Conservation (phyloP, 176 grass and related monocot genomes). For the Aegilops sharonensis region DNA sequence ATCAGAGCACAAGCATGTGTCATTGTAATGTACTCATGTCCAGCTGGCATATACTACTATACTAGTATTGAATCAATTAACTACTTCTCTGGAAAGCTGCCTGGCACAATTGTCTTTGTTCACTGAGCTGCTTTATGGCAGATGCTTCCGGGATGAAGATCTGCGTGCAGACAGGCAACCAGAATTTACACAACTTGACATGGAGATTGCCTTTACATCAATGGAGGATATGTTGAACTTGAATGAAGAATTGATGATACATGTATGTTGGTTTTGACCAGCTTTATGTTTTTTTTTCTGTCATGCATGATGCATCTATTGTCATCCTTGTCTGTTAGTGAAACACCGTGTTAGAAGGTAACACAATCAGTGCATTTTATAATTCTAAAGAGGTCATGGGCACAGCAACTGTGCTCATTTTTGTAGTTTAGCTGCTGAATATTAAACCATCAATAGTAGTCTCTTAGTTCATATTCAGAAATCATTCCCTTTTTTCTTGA, state of each 20-base stretch:
- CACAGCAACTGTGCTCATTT: conserved; percentile 15
- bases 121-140: conserved; percentile 35
- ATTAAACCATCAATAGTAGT: conserved; percentile 11
- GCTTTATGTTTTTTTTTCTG: neutral
- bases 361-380: neutral
- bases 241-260: conserved; percentile 94
- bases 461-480: neutral
- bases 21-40: neutral
- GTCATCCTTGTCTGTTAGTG: neutral
- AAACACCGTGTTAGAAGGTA: conserved; percentile 3
- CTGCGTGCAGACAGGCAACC: conserved; percentile 92
- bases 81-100: neutral
- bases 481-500: conserved; percentile 3
- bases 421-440: neutral
- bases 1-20: neutral
- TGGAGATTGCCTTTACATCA: conserved; percentile 93
- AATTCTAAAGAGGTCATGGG: neutral
- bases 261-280: conserved; percentile 52
- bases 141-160: conserved; percentile 99
- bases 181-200: conserved; percentile 98
- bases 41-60: neutral
- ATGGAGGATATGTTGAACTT: conserved; percentile 93
- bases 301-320: conserved; percentile 17
- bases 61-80: conserved; percentile 14
- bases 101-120: neutral